Evolutionary conservation across 2,329 filamentous ascomycete species (phyloP).

Genomic region (Scytalidium lignicola): DNA sequence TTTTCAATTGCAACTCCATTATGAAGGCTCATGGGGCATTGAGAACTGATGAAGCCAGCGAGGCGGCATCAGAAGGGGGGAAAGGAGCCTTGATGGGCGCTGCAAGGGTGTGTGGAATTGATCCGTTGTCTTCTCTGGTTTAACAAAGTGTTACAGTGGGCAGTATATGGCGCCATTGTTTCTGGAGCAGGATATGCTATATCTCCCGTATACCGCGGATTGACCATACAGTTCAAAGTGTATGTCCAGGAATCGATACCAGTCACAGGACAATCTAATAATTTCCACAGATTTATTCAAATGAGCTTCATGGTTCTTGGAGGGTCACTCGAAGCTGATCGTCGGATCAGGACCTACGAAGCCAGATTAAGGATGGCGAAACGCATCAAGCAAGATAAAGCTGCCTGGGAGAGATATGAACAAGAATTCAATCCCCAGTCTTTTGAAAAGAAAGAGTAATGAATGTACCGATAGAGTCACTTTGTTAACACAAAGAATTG

Average conservation of each 20-base stretch:
- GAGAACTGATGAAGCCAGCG: conserved; percentile 60
- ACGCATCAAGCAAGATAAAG: conserved; percentile 57
- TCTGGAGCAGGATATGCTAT: conserved; percentile 57
- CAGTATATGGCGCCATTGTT: conserved; percentile 56
- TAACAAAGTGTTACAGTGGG: conserved; percentile 47
- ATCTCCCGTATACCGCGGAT: conserved; percentile 66
- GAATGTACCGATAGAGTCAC: neutral
- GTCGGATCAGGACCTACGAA: conserved; percentile 62
- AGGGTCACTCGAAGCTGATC: conserved; percentile 70
- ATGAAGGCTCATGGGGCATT: conserved; percentile 53
- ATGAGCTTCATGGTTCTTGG: conserved; percentile 78
- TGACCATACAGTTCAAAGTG: conserved; percentile 76
- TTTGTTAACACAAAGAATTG: too few relatives aligned
- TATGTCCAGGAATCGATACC: conserved; percentile 35
- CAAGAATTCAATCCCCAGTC: conserved; percentile 37
- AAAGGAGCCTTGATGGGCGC: conserved; percentile 63
- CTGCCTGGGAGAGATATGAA: conserved; percentile 65
- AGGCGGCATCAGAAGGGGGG: conserved; percentile 67
- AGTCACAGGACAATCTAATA: neutral
- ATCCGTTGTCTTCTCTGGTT: neutral
- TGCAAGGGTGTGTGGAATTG: conserved; percentile 43
- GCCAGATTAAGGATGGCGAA: conserved; percentile 59
- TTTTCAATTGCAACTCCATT: conserved; percentile 12
- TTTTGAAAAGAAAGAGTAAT: neutral
- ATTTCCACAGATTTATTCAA: conserved; percentile 63